Evolutionary conservation across 371 early-diverging fungal genomes (phyloP), one percentile per base, ranked within the genome.

Genomic region (Rhizopus stolonifer): DNA sequence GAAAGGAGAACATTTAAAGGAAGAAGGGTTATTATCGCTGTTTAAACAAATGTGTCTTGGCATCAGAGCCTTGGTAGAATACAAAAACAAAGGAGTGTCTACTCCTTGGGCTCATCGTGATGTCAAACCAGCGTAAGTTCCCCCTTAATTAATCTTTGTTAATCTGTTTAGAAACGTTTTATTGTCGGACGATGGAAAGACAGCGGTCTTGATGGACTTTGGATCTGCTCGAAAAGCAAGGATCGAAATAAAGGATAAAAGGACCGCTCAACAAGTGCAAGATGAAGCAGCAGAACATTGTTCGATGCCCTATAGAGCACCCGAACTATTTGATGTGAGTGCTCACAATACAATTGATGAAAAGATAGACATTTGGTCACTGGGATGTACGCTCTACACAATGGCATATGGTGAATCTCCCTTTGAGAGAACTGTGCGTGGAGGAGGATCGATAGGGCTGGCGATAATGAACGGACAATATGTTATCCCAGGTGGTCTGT

Each of bases 301-400:
- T 36, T 74, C 86, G 0, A 82, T 87, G 83, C 77, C 86, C n/a
- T 89, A 86, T 44, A 70, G 89, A 15, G 86, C 87, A 2, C 89
- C 89, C 0, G 89, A 89, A 58, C 65, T 89, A 25, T 87, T 87
- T 68, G 85, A 87, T 60, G 87, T 89, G 17, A 79, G 84, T 57
- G 70, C 73, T 2, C 80, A 72, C 1, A 48, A 69, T 0, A 63
- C 54, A 9, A 47, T 89, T 17, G 79, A 81, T 46, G 84, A 83
- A 61, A 80, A 81, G 36, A 81, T 85, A 10, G 89, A 89, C 52
- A 73, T 89, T 13, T 89, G 87, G 87, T 82, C 89, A 8, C 62
- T 89, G 9, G 89, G 89, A 8, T 87, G 87, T 57, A 74, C 82
- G 5, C 52, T 87, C 24, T 89, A 79, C 57, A 84, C 86, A 0